Evolutionary conservation across 257 asterid species (phyloP), one percentile per base, ranked within the genome.

Genomic region (Voacanga thouarsii): DNA sequence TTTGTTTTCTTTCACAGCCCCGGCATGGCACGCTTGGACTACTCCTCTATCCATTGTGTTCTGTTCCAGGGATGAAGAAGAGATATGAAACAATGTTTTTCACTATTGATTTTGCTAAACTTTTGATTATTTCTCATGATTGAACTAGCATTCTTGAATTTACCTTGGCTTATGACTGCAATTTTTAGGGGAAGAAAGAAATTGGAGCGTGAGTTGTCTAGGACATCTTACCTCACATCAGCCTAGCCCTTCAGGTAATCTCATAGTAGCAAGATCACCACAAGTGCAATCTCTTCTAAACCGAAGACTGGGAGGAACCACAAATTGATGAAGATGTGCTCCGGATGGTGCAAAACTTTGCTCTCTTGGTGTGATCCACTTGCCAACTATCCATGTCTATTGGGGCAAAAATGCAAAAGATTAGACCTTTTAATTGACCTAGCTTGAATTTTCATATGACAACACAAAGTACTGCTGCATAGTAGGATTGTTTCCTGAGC

Each of bases 1-100:
- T n/a, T n/a, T n/a, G n/a, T n/a, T n/a, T n/a, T n/a, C n/a, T n/a
- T n/a, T n/a, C n/a, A n/a, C n/a, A n/a, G n/a, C 97, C 14, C 98
- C 98, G 0, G 98, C 98, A 81, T 92, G 97, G 79, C 98, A 94
- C 15, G 98, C 98, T 77, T 94, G 98, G 55, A 94, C 97, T 8
- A 92, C 91, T 67, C 99, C 97, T 90, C 99, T 88, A 6, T 86
- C 96, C 99, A 92, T 91, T 16, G 98, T 90, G 55, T 92, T 92
- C 99, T 95, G 84, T 82, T 51, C 53, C 23, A 41, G 30, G 26
- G 43, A 19, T 23, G 10, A 53, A 16, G 41, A 56, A 50, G 56
- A 57, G 30, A 57, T 23, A 57, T 7, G 7, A 57, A n/a, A 57
- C 24, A 51, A 51, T 51, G 56, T 51, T 51, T 51, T 51, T 51